Percentiles rank a stretch among this genome's conserved stretches.
Evolutionary conservation across 352 stramenopile genomes (phyloP).

Genomic region (Pythium aphanidermatum): DNA sequence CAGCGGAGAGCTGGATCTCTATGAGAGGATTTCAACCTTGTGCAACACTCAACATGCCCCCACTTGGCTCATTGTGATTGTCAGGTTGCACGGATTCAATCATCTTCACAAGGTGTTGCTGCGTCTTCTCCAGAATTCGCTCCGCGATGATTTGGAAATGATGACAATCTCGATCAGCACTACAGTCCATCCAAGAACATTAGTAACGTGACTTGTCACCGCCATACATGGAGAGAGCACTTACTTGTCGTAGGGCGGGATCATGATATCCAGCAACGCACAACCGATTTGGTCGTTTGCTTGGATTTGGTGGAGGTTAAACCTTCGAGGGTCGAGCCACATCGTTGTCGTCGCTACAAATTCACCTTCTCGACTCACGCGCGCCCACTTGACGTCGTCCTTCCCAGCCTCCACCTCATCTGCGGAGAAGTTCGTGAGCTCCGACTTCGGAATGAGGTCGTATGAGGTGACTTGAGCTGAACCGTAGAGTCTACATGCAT

Average conservation of each 20-base stretch:
- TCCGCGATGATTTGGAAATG: conserved; percentile 68
- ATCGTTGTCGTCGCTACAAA: conserved; percentile 58
- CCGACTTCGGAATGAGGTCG: conserved; percentile 49
- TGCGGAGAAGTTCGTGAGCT: conserved; percentile 16
- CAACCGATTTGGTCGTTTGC: conserved; percentile 67
- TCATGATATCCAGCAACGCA: conserved; percentile 78
- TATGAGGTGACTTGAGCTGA: conserved; percentile 69
- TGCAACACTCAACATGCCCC: background rate
- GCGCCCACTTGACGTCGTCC: conserved; percentile 48
- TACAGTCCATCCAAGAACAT: conserved; percentile 13
- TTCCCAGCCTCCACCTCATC: conserved; percentile 25
- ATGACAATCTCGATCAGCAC: conserved; percentile 70
- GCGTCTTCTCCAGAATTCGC: conserved; percentile 31
- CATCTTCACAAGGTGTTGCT: conserved; percentile 65
- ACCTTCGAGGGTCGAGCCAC: conserved; percentile 74
- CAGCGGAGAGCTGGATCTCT: background rate
- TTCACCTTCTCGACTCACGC: conserved; percentile 52
- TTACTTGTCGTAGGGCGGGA: conserved; percentile 84
- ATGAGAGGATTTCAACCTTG: background rate
- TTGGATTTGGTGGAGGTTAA: conserved; percentile 79
- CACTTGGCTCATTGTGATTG: conserved; percentile 51
- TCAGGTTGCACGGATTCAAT: conserved; percentile 60
- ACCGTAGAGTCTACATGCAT: conserved; percentile 51
- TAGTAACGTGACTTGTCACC: background rate
- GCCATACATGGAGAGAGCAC: conserved; percentile 3